Base-by-base conservation (phyloP, 78 protist species). In the Dictyostelium intermedium region DNA sequence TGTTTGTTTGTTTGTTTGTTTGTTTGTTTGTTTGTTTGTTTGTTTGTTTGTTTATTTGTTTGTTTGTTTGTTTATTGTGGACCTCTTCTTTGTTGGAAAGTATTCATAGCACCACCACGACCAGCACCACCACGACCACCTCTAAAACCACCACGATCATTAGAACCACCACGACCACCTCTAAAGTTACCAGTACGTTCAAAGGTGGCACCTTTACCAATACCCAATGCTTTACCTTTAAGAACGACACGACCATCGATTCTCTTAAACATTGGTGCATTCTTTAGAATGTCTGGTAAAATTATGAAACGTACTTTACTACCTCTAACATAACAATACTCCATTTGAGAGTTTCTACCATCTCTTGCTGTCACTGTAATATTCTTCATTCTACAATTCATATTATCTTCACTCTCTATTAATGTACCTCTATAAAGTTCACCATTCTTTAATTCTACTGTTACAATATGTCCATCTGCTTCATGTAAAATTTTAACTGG, bases 401-500 rank as follows among this genome's bases (percentile, higher is more conserved):
- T 97, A 94, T 97, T 98, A 97, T 99, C 99, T 86, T 99, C 99
- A 23, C 98, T 91, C 25, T 97, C 98, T 32, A 91, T 30, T n/a
- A 98, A 91, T 18, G 93, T 91, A 4, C 99, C 99, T 23, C 99
- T 56, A 85, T 92, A 97, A 7, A 97, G 81, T 66, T 98, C 99
- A 20, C 98, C 99, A 27, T 91, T 97, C 84, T 91, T 96, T 60
- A 98, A 41, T 81, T 98, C 99, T 9, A 98, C 56, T 18, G 99
- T 97, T 35, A 99, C 93, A 9, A 84, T 91, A 85, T 97, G 98
- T 32, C 98, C 98, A 87, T 97, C 98, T 16, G 99, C 98, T 82
- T 99, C 99, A 61, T 99, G 99, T 27, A 99, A 96, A 60, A 99
- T 95, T 91, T 99, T 98, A 23, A 99, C 93, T 32, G 99, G 99